A percentile compares a stretch with the other conserved stretches of the same genome.
Conservation (phyloP, 805 yeast species). For the Huiozyma naganishii region DNA sequence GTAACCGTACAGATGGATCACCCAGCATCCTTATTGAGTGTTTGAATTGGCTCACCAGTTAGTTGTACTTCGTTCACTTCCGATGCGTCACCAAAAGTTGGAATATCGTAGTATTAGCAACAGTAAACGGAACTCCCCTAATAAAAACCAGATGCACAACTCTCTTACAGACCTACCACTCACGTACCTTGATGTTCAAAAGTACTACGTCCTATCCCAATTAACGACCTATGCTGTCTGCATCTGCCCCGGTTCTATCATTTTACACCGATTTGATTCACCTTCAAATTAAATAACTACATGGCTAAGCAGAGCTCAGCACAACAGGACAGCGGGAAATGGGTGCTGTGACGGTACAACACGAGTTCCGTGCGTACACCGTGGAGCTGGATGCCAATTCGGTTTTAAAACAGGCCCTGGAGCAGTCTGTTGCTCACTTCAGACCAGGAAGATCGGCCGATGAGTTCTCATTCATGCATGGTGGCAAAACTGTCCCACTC, state of each 20-base stretch:
- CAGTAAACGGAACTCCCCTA: neutral
- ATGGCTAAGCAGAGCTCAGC: too few relatives aligned
- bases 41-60: too few relatives aligned
- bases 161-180: too few relatives aligned
- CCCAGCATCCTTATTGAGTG: constrained; percentile 11
- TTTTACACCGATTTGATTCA: too few relatives aligned
- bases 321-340: constrained; percentile 10
- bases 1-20: constrained; percentile 55
- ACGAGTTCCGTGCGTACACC: constrained; percentile 28
- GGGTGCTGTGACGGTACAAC: constrained; percentile 30
- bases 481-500: constrained; percentile 26
- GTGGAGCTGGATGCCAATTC: constrained; percentile 29
- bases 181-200: too few relatives aligned
- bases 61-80: neutral
- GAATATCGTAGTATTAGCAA: neutral
- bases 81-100: neutral
- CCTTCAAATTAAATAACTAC: too few relatives aligned
- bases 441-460: constrained; percentile 7
- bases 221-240: too few relatives aligned
- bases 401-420: constrained; percentile 29
- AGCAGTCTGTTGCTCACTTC: constrained; percentile 30
- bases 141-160: too few relatives aligned
- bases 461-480: constrained; percentile 22
- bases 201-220: too few relatives aligned
- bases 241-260: too few relatives aligned